phyloP scores from a whole-genome alignment of 2,329 filamentous ascomycete genomes.

The Achaetomium macrosporum region DNA sequence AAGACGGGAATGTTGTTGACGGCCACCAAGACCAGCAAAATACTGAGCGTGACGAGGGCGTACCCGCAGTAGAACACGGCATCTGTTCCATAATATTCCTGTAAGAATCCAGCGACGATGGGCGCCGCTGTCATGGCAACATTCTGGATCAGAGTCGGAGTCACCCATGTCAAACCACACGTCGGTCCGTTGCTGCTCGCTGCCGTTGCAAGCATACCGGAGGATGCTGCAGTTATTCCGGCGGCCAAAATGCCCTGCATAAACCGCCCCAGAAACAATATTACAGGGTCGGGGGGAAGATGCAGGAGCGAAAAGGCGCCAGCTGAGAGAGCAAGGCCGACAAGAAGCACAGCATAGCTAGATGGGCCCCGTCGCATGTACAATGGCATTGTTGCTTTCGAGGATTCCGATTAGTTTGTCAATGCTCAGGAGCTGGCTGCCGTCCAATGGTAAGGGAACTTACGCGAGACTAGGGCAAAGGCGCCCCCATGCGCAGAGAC shows the following conservation, averaged over 20 bases:
- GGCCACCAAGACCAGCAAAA: conserved; percentile 12
- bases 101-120: conserved; percentile 12
- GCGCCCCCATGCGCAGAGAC: conserved; percentile 23
- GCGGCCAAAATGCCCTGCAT: conserved; percentile 21
- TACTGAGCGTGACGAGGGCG: conserved; percentile 12
- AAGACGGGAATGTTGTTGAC: not conserved
- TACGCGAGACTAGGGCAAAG: conserved; percentile 22
- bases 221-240: conserved; percentile 16
- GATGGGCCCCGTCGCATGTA: conserved; percentile 13
- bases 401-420: not conserved
- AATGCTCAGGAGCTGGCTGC: not conserved
- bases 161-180: conserved; percentile 9
- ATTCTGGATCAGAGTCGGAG: conserved; percentile 20
- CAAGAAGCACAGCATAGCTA: conserved; percentile 13
- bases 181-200: not conserved
- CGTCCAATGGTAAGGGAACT: not conserved
- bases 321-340: conserved; percentile 15
- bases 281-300: conserved; percentile 6
- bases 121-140: conserved; percentile 20
- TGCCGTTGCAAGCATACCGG: conserved; percentile 14
- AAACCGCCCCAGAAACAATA: conserved; percentile 19
- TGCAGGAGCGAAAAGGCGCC: conserved; percentile 19
- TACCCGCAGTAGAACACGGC: conserved; percentile 22
- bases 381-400: conserved; percentile 20
- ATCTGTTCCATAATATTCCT: conserved; percentile 10